These are phyloP conservation scores for Globisporangium abappressorium DNA, from an alignment of 352 stramenopile genomes.

Conservation along the genomic window DNA sequence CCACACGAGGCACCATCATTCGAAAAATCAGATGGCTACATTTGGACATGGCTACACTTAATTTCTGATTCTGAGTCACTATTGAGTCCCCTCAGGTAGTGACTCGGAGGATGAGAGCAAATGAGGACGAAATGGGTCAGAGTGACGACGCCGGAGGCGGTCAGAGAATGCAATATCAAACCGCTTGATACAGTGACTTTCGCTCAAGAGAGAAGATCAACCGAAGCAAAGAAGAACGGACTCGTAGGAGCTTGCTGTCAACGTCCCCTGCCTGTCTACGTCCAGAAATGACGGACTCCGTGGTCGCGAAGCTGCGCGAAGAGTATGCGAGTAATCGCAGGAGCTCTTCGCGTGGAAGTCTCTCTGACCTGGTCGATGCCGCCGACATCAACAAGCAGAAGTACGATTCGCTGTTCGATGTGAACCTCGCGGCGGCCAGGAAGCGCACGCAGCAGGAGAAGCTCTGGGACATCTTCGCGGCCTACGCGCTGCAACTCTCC, in stretches of 20 bases:
- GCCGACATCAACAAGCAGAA: slow-evolving; percentile 32
- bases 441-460: slow-evolving; percentile 66
- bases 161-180: too few species aligned
- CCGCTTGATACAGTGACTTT: too few species aligned
- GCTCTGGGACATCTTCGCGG: slow-evolving; percentile 78
- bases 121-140: neutral
- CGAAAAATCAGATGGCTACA: neutral
- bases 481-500: slow-evolving; percentile 73
- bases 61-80: neutral
- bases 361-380: neutral
- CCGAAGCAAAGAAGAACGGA: neutral
- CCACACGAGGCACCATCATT: neutral
- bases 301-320: slow-evolving; percentile 13
- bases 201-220: too few species aligned
- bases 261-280: neutral
- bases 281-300: slow-evolving; percentile 7
- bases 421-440: slow-evolving; percentile 44
- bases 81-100: neutral
- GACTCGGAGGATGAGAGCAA: slow-evolving; percentile 7
- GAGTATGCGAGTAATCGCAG: slow-evolving; percentile 7
- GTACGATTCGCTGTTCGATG: slow-evolving; percentile 66
- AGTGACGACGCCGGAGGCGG: too few species aligned
- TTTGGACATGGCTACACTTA: slow-evolving; percentile 7
- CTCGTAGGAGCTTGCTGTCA: too few species aligned
- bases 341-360: slow-evolving; percentile 1